Base-by-base conservation (phyloP, 148 eudicot genomes). In the Silene conica region DNA sequence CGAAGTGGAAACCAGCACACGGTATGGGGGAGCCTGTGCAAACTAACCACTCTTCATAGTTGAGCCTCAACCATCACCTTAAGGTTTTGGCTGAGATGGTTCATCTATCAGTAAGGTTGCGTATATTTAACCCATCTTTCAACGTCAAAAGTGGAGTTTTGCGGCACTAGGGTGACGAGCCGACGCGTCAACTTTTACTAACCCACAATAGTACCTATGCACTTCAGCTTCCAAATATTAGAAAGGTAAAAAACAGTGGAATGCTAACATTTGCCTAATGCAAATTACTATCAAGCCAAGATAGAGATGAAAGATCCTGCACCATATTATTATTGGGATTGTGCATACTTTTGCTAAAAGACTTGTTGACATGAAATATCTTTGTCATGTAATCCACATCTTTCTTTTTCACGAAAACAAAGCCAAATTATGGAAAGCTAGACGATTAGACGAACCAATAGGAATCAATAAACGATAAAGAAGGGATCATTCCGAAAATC, bases 401-500 rank as follows among this genome's bases (percentile, higher is more conserved):
- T 43, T 41, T 20, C 26, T 46, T 72, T 55, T 72, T 14, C 56
- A 41, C 60, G 28, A 60, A 72, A 45, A 21, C 16, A 23, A 67
- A 67, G 15, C 55, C 54, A 34, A 18, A 64, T 64, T 16, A 16
- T 64, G 68, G 19, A 64, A 9, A 64, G 46, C 22, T n/a, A n/a
- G n/a, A n/a, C n/a, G n/a, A n/a, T n/a, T 34, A 64, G 48, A 64
- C 20, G 46, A 34, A 38, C 48, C 34, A 26, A 63, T 63, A 63
- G 43, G 7, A 63, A 38, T 50, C 55, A 3, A 13, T 13, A 50
- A 50, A 20, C 46, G 28, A 64, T 64, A 64, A 31, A 15, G 4
- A 31, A 64, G 46, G 46, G 68, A 34, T 31, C 68, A 64, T 64
- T 8, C 38, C 20, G 28, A 64, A 64, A 64, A 64, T 67, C 55